Evolutionary conservation across 2,329 filamentous ascomycete species (phyloP).

Genomic region (Cladosporium colombiae): DNA sequence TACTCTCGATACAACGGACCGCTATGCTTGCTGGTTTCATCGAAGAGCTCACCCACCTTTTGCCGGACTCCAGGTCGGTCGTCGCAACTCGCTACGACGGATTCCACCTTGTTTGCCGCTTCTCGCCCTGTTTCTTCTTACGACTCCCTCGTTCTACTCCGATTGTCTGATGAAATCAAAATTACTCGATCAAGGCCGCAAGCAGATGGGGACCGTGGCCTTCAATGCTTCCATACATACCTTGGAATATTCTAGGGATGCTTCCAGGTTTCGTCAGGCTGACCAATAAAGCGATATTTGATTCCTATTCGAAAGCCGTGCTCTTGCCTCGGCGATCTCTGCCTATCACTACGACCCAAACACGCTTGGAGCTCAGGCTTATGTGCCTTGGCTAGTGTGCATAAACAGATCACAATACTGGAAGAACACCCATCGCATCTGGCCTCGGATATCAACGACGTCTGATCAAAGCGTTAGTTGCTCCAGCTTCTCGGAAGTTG

Average conservation of each 20-base stretch:
- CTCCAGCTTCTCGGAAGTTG: no score
- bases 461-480: no score
- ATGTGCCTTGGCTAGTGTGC: not conserved
- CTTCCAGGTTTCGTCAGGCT: not conserved
- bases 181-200: not conserved
- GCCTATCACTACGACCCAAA: not conserved
- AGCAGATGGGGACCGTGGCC: not conserved
- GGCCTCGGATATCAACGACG: no score
- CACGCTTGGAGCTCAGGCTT: not conserved
- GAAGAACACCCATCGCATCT: not conserved
- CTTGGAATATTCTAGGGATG: not conserved
- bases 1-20: no score
- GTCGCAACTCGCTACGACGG: no score
- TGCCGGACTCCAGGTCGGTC: no score
- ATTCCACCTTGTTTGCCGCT: not conserved
- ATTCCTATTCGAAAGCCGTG: not conserved
- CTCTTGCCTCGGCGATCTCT: not conserved
- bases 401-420: not conserved
- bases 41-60: no score
- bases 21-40: no score
- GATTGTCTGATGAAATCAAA: not conserved
- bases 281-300: not conserved
- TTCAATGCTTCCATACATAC: not conserved
- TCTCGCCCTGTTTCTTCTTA: not conserved
- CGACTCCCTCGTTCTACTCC: not conserved